Evolutionary conservation across 2,329 filamentous ascomycete genomes (phyloP), one percentile per base, ranked within the genome.

Genomic region (Colletotrichum sojae): DNA sequence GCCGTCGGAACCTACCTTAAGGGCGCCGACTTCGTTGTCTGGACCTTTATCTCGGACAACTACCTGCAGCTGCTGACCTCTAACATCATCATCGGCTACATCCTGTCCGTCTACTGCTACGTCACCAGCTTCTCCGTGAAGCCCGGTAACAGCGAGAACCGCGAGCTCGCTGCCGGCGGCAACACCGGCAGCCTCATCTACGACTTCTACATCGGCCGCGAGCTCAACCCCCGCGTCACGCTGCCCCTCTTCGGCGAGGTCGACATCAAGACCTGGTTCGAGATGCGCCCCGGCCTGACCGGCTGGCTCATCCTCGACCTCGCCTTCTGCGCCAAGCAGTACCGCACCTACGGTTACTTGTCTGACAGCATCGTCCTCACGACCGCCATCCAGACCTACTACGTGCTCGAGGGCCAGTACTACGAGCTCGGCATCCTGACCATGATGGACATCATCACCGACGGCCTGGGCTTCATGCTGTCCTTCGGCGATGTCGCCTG

Each of bases 381-480:
- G 68, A 90, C 89, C 15, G 75, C 84, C 22, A 88, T 91, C 69
- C 91, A 94, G 75, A 81, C 84, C 4, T 82, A 92, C 72, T 94
- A 94, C 78, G 87, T 91, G 6, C 82, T 93, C 58, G 91, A 94
- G 72, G 86, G 87, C 0, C 84, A 90, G 13, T 92, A 88, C 81
- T 92, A 91, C 86, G 91, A 94, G 75, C 85, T 89, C 1, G 89
- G 91, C 2, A 88, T 94, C 61, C 81, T 93, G 59, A 93, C 91
- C 20, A 93, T 90, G 36, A 93, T 94, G 82, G 92, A 94, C 75
- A 86, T 93, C 70, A 92, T 89, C 68, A 89, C 87, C 71, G 91
- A 94, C 73, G 91, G 92, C 4, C 92, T 94, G 73, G 92, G 91
- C 56, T 92, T 90, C 79, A 94, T 94, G 92, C 84, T 94, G 36